Conservation (phyloP, 2,329 filamentous ascomycete species). For the Cercospora nicotianae region DNA sequence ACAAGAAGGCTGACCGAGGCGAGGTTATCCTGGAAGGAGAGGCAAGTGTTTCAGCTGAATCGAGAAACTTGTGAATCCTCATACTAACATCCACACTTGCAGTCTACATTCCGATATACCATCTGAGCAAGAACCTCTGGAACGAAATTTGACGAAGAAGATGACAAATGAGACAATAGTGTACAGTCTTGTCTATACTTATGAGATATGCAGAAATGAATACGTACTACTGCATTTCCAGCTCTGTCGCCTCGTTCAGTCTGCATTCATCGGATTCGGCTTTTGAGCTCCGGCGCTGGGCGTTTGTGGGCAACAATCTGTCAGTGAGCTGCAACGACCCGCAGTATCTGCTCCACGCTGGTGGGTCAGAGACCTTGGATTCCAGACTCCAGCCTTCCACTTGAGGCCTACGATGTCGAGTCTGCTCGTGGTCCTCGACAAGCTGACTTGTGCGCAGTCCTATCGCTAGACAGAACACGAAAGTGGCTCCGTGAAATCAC, state of each 20-base stretch:
- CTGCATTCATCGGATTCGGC: neutral
- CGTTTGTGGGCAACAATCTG: neutral
- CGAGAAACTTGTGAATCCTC: too few species aligned
- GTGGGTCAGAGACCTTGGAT: neutral
- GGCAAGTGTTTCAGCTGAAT: conserved; percentile 14
- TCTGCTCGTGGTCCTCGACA: neutral
- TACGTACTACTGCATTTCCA: neutral
- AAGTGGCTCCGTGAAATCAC: neutral
- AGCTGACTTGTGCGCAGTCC: neutral
- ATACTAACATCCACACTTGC: neutral
- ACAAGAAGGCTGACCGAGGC: conserved; percentile 27
- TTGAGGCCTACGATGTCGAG: neutral
- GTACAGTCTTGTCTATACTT: conserved; percentile 4
- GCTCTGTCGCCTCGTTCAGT: neutral
- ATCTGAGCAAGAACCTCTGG: neutral
- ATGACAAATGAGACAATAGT: neutral
- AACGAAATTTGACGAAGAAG: neutral
- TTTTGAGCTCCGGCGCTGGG: neutral
- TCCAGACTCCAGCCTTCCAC: neutral
- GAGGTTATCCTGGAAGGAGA: conserved; percentile 28
- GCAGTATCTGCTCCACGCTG: neutral
- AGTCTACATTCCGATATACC: neutral
- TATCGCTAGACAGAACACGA: neutral
- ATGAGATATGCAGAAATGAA: neutral
- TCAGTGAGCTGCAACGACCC: neutral